Percentiles rank a stretch among this genome's conserved stretches.
Evolutionary conservation across 805 yeast species (phyloP).

Genomic region (Pichia paraexigua): DNA sequence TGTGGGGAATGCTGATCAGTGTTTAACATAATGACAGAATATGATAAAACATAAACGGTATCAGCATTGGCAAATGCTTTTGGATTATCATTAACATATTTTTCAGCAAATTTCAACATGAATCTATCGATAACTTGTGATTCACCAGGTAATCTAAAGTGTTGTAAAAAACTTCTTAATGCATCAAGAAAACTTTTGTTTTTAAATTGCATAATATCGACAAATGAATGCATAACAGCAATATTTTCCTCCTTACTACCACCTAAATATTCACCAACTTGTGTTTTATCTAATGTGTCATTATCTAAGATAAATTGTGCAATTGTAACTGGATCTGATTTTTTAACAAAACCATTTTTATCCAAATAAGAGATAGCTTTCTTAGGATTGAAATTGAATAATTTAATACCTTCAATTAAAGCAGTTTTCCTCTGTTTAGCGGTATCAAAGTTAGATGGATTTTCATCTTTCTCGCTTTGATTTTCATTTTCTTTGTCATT

Average conservation of each 20-base stretch:
- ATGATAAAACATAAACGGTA: slow-evolving; percentile 85
- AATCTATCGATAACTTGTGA: slow-evolving; percentile 95
- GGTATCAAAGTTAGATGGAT: slow-evolving; percentile 77
- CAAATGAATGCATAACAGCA: slow-evolving; percentile 87
- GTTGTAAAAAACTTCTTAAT: slow-evolving; percentile 72
- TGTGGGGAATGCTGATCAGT: slow-evolving; percentile 91
- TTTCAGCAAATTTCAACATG: slow-evolving; percentile 94
- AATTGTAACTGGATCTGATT: slow-evolving; percentile 55
- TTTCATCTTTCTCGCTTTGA: slow-evolving; percentile 33
- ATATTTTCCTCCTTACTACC: slow-evolving; percentile 75
- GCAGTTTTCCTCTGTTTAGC: slow-evolving; percentile 78
- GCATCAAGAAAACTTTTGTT: slow-evolving; percentile 73
- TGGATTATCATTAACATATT: slow-evolving; percentile 85
- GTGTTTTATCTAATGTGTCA: slow-evolving; percentile 72
- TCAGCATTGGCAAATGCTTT: slow-evolving; percentile 85
- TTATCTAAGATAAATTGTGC: slow-evolving; percentile 64
- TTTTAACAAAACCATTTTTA: slow-evolving; percentile 52
- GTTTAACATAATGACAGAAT: slow-evolving; percentile 86
- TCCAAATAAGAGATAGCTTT: slow-evolving; percentile 63
- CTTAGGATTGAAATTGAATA: slow-evolving; percentile 80
- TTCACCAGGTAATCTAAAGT: slow-evolving; percentile 94
- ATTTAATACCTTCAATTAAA: slow-evolving; percentile 64
- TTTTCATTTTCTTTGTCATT: slow-evolving; percentile 1
- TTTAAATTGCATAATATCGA: slow-evolving; percentile 75
- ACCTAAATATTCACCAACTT: slow-evolving; percentile 87